Evolutionary conservation across 768 basidiomycete genomes (phyloP).

Genomic region (Lactarius evosmus): DNA sequence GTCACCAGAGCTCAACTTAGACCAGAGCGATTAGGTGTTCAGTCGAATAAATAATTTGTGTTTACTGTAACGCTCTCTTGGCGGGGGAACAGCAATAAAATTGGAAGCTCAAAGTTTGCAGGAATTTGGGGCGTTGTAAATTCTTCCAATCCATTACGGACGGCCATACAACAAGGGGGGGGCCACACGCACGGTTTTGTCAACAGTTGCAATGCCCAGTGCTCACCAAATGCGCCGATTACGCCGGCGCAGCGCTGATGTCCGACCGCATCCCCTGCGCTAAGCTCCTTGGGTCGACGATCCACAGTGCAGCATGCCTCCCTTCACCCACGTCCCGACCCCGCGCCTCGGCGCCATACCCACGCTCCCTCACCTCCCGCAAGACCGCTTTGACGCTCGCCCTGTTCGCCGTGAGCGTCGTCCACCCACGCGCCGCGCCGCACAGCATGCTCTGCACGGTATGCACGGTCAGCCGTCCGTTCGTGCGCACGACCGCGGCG

Average conservation of each 20-base stretch:
- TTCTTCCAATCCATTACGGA: background rate
- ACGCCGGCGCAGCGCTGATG: slow-evolving; percentile 18
- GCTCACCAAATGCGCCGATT: slow-evolving; percentile 1
- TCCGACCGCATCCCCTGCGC: slow-evolving; percentile 55
- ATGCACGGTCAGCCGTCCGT: slow-evolving; percentile 66
- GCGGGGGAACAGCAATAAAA: background rate
- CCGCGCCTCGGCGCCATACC: slow-evolving; percentile 25
- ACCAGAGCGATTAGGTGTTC: background rate
- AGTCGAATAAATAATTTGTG: background rate
- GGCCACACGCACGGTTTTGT: background rate
- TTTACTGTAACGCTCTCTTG: background rate
- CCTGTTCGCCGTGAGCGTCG: slow-evolving; percentile 84
- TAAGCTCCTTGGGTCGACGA: slow-evolving; percentile 76
- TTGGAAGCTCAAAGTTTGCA: background rate
- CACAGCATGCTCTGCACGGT: slow-evolving; percentile 71
- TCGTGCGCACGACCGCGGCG: slow-evolving; percentile 50
- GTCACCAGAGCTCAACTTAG: background rate
- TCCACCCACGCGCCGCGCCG: slow-evolving; percentile 70
- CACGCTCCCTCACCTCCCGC: slow-evolving; percentile 53
- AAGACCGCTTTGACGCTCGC: slow-evolving; percentile 74
- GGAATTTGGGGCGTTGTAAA: too few species aligned
- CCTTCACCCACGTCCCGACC: slow-evolving; percentile 16
- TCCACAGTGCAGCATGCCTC: slow-evolving; percentile 52
- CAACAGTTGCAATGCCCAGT: background rate
- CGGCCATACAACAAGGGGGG: too few species aligned